Conservation (phyloP, 2,329 filamentous ascomycete species). For the Didymella exigua region DNA sequence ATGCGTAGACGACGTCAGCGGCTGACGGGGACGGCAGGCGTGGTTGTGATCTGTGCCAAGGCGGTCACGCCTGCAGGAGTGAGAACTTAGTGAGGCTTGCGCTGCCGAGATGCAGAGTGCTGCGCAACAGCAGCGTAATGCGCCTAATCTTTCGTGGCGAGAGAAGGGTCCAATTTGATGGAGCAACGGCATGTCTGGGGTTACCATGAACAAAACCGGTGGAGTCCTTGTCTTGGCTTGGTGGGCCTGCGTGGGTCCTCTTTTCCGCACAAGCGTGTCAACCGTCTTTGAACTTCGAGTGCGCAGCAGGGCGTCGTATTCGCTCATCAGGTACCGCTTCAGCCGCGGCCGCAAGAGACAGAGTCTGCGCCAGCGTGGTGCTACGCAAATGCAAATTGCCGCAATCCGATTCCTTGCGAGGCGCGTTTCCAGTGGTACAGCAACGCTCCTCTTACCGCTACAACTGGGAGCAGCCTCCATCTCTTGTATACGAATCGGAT, state of each 20-base stretch:
- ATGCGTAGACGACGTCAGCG: constrained; percentile 11
- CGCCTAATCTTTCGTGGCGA: background rate
- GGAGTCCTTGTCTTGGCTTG: constrained; percentile 10
- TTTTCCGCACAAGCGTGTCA: constrained; percentile 14
- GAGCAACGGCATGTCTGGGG: background rate
- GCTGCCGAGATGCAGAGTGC: background rate
- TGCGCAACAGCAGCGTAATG: background rate
- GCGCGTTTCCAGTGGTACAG: background rate
- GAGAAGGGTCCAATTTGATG: constrained; percentile 1
- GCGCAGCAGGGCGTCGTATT: background rate
- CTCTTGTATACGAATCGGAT: background rate
- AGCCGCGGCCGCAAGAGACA: constrained; percentile 6
- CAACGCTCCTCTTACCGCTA: background rate
- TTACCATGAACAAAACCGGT: constrained; percentile 2
- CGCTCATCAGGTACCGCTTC: background rate
- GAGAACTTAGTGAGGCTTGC: constrained; percentile 1
- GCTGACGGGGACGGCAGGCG: constrained; percentile 5
- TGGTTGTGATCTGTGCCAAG: constrained; percentile 4
- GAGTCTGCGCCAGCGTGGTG: background rate
- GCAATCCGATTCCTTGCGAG: background rate
- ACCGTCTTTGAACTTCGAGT: constrained; percentile 9
- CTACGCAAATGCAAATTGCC: background rate
- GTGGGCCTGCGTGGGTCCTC: constrained; percentile 9
- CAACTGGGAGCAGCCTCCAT: background rate
- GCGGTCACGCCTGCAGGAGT: background rate